Conservation (phyloP, 352 stramenopile species). For the Phytophthora sp. region DNA sequence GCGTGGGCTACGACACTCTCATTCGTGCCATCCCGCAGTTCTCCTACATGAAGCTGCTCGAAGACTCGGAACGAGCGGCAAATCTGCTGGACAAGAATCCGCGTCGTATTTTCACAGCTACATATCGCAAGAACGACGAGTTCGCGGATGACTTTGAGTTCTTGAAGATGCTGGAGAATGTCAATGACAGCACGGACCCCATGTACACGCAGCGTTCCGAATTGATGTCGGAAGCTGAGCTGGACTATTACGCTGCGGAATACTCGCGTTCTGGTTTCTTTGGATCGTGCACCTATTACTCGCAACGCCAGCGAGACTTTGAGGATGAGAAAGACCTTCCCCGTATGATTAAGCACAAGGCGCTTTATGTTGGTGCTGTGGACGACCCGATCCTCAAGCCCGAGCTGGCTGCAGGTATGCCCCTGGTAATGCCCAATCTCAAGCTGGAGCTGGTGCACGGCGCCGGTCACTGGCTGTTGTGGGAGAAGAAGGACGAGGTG, state of each 20-base stretch:
- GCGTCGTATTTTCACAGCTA: constrained; percentile 53
- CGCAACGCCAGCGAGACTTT: constrained; percentile 57
- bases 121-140: constrained; percentile 55
- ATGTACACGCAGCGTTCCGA: constrained; percentile 45
- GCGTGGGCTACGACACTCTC: constrained; percentile 47
- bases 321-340: constrained; percentile 50
- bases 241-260: constrained; percentile 59
- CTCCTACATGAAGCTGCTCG: constrained; percentile 68
- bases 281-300: constrained; percentile 61
- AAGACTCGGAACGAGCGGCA: constrained; percentile 41
- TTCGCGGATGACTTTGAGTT: constrained; percentile 37
- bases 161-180: constrained; percentile 38
- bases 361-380: constrained; percentile 67
- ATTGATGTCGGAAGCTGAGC: constrained; percentile 52
- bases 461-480: constrained; percentile 63
- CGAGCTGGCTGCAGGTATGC: constrained; percentile 59
- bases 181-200: constrained; percentile 37
- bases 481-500: constrained; percentile 56
- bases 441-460: constrained; percentile 54
- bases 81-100: constrained; percentile 46
- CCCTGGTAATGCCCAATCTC: constrained; percentile 50
- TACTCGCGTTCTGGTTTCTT: constrained; percentile 61
- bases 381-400: constrained; percentile 61
- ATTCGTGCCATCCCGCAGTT: constrained; percentile 57
- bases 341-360: constrained; percentile 42